phyloP scores from a whole-genome alignment of 148 eudicot species.

The Nepenthes gracilis region DNA sequence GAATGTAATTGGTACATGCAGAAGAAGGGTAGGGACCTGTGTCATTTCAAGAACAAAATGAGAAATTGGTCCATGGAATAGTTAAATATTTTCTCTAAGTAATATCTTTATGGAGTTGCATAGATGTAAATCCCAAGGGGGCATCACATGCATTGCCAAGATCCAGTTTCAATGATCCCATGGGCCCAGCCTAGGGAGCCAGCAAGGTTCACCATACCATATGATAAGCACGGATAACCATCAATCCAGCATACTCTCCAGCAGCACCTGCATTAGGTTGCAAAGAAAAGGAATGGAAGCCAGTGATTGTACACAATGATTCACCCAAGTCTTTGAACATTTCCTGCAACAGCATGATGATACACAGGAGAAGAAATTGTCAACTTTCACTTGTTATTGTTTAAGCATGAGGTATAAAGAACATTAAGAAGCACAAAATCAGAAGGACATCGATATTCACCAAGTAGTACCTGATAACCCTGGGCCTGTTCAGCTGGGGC shows the following conservation, averaged over 20 bases:
- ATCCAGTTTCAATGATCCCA: no score
- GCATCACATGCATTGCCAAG: no score
- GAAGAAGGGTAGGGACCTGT: not conserved
- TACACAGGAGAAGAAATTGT: not conserved
- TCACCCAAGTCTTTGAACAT: constrained; percentile 83
- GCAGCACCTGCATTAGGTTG: constrained; percentile 99
- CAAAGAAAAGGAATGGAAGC: constrained; percentile 90
- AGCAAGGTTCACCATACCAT: constrained; percentile 31
- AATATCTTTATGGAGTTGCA: no score
- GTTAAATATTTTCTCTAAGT: no score
- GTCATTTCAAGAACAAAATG: not conserved
- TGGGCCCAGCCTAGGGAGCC: no score
- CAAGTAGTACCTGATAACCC: constrained; percentile 66
- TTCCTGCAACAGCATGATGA: constrained; percentile 37
- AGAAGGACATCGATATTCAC: constrained; percentile 1
- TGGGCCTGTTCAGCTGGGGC: constrained; percentile 82
- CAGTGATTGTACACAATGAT: constrained; percentile 74
- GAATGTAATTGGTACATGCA: no score
- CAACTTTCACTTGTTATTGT: no score
- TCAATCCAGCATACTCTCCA: constrained; percentile 96
- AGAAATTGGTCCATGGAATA: not conserved
- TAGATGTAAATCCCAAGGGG: no score
- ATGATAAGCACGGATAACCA: constrained; percentile 98
- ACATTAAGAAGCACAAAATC: constrained; percentile 3
- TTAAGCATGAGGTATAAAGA: no score